A percentile compares a stretch with the other conserved stretches of the same genome.
Evolutionary conservation across 371 early-diverging fungal species (phyloP).

Genomic region (Rhizopus arrhizus): DNA sequence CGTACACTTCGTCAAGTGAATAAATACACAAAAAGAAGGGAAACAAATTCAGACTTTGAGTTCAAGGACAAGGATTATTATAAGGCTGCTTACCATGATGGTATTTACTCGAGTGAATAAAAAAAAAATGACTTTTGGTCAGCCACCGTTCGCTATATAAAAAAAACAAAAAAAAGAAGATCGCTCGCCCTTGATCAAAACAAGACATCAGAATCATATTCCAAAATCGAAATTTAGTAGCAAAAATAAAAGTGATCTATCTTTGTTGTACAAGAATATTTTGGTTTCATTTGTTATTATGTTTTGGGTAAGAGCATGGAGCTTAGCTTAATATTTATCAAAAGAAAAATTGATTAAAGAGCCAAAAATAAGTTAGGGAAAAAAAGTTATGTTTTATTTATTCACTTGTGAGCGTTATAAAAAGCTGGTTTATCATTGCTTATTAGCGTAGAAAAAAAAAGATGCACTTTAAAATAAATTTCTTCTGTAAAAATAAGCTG

Average conservation of each 20-base stretch:
- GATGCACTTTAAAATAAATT: too few species aligned
- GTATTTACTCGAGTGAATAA: conserved; percentile 8
- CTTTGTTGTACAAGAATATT: too few species aligned
- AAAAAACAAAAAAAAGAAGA: conserved; percentile 13
- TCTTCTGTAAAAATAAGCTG: too few species aligned
- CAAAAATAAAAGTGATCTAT: too few species aligned
- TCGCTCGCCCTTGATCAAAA: conserved; percentile 19
- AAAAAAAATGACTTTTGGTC: conserved; percentile 1
- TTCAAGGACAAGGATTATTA: conserved; percentile 26
- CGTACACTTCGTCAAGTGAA: conserved; percentile 25
- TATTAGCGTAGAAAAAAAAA: too few species aligned
- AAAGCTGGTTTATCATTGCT: too few species aligned
- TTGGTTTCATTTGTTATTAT: too few species aligned
- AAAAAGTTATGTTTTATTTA: too few species aligned
- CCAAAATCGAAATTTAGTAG: background rate
- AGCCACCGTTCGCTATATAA: conserved; percentile 8
- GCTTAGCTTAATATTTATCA: background rate
- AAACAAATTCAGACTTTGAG: conserved; percentile 23
- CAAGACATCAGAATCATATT: conserved; percentile 24
- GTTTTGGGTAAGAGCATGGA: too few species aligned
- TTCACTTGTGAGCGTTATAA: too few species aligned
- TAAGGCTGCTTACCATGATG: conserved; percentile 16
- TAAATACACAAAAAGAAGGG: conserved; percentile 28
- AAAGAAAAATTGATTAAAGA: background rate
- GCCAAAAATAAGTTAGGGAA: background rate